These are phyloP conservation scores for Aegilops umbellulata DNA, from an alignment of 176 grass and related monocot genomes.

Conservation along the genomic window DNA sequence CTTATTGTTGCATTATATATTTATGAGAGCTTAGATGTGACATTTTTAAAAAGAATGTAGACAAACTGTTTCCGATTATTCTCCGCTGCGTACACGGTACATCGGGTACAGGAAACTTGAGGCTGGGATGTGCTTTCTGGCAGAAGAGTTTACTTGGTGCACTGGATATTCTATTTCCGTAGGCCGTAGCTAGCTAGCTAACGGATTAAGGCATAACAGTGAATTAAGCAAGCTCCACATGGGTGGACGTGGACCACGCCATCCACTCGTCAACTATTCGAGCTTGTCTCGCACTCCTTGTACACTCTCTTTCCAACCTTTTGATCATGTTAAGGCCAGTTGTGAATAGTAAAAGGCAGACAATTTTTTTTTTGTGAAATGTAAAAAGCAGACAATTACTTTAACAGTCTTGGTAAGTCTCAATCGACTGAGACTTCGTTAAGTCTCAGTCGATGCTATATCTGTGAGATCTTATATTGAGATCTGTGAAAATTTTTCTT, in stretches of 20 bases:
- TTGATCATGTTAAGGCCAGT: not conserved
- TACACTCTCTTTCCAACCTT: conserved; percentile 12
- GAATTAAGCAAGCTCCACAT: conserved; percentile 32
- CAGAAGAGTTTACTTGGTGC: not conserved
- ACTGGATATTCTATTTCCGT: not conserved
- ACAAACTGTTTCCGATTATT: not conserved
- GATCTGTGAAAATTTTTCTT: no score
- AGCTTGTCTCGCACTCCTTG: not conserved
- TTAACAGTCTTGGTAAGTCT: no score
- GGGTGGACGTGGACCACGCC: not conserved
- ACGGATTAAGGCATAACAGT: not conserved
- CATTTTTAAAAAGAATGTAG: no score
- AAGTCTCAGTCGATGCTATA: no score
- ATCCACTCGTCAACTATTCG: not conserved
- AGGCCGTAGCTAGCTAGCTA: not conserved
- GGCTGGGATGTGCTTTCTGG: not conserved
- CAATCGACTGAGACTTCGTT: no score
- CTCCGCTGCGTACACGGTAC: not conserved
- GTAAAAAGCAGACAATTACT: not conserved
- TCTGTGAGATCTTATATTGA: no score
- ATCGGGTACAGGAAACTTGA: conserved; percentile 1
- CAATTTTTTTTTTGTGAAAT: no score
- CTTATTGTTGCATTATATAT: no score
- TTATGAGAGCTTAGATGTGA: no score
- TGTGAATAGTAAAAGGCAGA: not conserved